Base-by-base conservation (phyloP, 2,329 filamentous ascomycete genomes). In the Metarhizium sp. region DNA sequence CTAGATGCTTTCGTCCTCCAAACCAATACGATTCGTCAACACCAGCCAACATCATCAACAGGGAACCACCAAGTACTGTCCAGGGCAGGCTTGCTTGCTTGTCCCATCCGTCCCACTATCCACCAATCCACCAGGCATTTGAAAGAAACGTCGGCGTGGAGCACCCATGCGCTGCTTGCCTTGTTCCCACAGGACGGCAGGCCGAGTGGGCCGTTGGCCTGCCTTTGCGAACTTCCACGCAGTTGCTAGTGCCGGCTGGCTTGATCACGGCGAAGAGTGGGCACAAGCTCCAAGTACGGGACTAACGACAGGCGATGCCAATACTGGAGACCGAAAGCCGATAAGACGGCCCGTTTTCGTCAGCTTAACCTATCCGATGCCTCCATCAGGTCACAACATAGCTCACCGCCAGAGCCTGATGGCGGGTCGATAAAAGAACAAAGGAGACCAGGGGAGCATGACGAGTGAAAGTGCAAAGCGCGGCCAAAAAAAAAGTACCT, bases 181-280 rank as follows among this genome's bases (percentile, higher is more conserved):
- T 20, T 25, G 42, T 20, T 16, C 42, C 42, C 11, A 20, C 40
- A 43, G 16, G 14, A 43, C 40, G 40, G 40, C 40, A 18, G 40
- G 40, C n/a, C 16, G 14, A 25, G 25, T 36, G 34, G 34, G 34
- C 34, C 34, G 7, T 36, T 36, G 34, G 34, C 34, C 38, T 50
- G 6, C 30, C 45, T 46, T 54, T 13, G 46, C 45, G 51, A 53
- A 30, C 52, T 40, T 54, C 52, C 43, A 42, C 45, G 55, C 51
- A 53, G 29, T 47, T 40, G 38, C 32, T 57, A 55, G 56, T 43
- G 50, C 36, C 50, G n/a, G 36, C 20, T 47, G 48, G 52, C 32
- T 47, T 47, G 47, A 36, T 55, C 38, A 51, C 47, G 47, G 18
- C 20, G 40, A 34, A 30, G 36, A 36, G 55, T 54, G 55, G 48